Percentiles rank a stretch among this genome's conserved stretches.
Evolutionary conservation across 768 basidiomycete genomes (phyloP).

Genomic region (Royoungia palumana): DNA sequence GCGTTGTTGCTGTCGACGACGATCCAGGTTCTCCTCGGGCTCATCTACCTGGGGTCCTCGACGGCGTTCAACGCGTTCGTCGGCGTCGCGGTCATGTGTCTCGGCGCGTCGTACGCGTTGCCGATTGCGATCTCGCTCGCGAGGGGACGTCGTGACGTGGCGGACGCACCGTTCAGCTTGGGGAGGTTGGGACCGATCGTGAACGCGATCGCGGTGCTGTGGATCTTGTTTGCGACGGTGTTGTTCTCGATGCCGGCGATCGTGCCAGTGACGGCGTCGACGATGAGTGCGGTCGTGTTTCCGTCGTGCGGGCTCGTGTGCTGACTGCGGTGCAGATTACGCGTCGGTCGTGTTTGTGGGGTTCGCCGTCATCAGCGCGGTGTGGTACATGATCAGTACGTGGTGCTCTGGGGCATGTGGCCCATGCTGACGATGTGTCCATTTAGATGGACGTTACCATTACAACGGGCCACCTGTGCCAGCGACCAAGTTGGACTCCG

Average conservation of each 20-base stretch:
- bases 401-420: constrained; percentile 6
- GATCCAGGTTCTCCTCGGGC: constrained; percentile 57
- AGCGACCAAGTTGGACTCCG: constrained; percentile 5
- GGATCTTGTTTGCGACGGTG: constrained; percentile 59
- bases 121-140: constrained; percentile 54
- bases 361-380: constrained; percentile 52
- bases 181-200: constrained; percentile 44
- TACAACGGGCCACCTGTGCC: constrained; percentile 44
- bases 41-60: constrained; percentile 59
- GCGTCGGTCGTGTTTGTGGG: constrained; percentile 66
- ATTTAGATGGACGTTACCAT: constrained; percentile 40
- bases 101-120: constrained; percentile 62
- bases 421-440: not conserved
- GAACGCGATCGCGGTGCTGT: constrained; percentile 53
- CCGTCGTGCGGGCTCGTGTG: not conserved
- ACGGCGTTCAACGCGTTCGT: constrained; percentile 69
- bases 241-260: constrained; percentile 68
- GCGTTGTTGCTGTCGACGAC: constrained; percentile 56
- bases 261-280: constrained; percentile 48
- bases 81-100: constrained; percentile 63
- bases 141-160: constrained; percentile 41
- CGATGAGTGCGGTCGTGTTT: constrained; percentile 39
- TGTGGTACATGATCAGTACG: constrained; percentile 60
- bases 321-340: constrained; percentile 44
- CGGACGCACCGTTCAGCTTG: constrained; percentile 48